Conservation (phyloP, 768 basidiomycete genomes). For the Suillus subalutaceus region DNA sequence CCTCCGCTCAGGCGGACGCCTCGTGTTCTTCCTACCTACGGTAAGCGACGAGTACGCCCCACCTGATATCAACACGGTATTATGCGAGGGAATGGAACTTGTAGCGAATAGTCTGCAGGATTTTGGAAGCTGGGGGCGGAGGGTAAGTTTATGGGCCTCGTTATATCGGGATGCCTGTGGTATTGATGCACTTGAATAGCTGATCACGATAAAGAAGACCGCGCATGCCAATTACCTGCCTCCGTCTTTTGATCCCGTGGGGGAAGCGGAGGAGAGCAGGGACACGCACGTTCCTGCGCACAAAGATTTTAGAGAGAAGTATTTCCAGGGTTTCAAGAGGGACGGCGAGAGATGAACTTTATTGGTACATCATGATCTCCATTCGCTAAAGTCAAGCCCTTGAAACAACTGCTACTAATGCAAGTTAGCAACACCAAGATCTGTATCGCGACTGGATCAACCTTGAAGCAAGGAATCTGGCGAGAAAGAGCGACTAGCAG, state of each 20-base stretch:
- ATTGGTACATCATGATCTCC: background rate
- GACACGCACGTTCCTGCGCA: constrained; percentile 75
- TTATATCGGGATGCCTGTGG: background rate
- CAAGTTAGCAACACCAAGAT: background rate
- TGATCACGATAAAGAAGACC: constrained; percentile 88
- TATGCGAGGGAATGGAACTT: constrained; percentile 87
- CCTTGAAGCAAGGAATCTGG: background rate
- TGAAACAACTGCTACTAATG: background rate
- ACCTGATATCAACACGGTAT: constrained; percentile 76
- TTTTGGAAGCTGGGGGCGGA: constrained; percentile 93
- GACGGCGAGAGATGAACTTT: constrained; percentile 18
- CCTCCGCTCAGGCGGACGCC: constrained; percentile 80
- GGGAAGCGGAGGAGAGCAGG: constrained; percentile 6
- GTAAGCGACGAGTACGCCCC: constrained; percentile 91
- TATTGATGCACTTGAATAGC: constrained; percentile 44
- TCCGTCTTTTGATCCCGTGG: constrained; percentile 53
- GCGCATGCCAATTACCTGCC: constrained; percentile 46
- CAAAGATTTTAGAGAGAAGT: constrained; percentile 85
- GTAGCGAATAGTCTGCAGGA: constrained; percentile 89
- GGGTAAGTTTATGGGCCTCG: constrained; percentile 56
- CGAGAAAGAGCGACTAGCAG: background rate
- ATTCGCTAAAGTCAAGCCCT: background rate
- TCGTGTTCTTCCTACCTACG: constrained; percentile 96
- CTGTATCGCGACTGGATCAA: background rate
- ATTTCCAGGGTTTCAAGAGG: constrained; percentile 80